These are phyloP conservation scores for Lactarius deliciosus DNA, from an alignment of 768 basidiomycete species.

Conservation along the genomic window DNA sequence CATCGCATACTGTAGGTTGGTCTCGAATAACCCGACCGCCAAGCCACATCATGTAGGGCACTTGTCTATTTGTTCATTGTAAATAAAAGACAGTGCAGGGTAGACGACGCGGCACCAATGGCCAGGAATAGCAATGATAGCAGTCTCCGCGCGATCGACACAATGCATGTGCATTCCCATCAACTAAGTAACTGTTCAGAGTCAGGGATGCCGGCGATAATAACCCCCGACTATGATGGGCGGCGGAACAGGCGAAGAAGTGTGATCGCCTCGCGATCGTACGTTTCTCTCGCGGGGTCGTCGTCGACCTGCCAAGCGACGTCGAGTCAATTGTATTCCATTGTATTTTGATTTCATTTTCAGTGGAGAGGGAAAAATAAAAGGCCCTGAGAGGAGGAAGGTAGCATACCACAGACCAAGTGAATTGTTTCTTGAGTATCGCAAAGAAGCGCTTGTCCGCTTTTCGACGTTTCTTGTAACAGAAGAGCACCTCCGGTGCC, in stretches of 20 bases:
- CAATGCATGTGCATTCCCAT: not conserved
- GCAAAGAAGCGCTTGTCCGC: constrained; percentile 87
- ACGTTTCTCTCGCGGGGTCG: constrained; percentile 57
- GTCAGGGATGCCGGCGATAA: not conserved
- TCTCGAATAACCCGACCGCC: not conserved
- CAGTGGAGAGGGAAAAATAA: not conserved
- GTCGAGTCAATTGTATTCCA: constrained; percentile 1
- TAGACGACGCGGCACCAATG: not conserved
- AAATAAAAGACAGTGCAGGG: not conserved
- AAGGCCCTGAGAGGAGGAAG: not conserved
- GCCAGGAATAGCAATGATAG: not conserved
- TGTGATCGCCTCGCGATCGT: constrained; percentile 65
- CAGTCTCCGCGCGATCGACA: not conserved
- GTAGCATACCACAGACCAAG: constrained; percentile 58
- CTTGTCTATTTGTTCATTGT: not conserved
- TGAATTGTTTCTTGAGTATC: constrained; percentile 74
- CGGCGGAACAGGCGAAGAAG: constrained; percentile 49
- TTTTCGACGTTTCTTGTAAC: constrained; percentile 93
- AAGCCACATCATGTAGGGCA: not conserved
- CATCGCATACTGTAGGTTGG: not conserved
- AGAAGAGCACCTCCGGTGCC: constrained; percentile 69
- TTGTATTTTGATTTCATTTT: not conserved
- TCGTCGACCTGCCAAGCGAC: constrained; percentile 51
- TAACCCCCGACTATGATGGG: not conserved
- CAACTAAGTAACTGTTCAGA: not conserved